A percentile compares a stretch with the other conserved stretches of the same genome.
phyloP scores from a whole-genome alignment of 306 rosid species.

The Castanea mollissima region DNA sequence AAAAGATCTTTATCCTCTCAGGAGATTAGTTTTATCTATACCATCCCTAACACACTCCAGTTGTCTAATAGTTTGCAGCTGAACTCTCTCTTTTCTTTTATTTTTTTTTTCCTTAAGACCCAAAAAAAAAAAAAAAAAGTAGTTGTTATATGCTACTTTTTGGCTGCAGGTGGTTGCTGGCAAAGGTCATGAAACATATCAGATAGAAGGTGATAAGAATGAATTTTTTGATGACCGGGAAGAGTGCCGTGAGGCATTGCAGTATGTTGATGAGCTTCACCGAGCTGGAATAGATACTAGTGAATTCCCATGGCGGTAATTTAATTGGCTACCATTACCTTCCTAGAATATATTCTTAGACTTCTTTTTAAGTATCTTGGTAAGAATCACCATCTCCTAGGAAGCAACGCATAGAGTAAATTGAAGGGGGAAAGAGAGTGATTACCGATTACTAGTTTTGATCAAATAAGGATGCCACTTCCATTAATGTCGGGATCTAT shows the following conservation, averaged over 20 bases:
- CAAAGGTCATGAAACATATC: conserved; percentile 86
- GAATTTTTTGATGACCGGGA: conserved; percentile 89
- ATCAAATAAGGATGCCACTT: background rate
- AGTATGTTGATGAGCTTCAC: conserved; percentile 93
- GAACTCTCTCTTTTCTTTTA: background rate
- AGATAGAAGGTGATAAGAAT: conserved; percentile 70
- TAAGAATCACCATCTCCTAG: background rate
- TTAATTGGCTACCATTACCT: background rate
- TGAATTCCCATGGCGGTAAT: conserved; percentile 98
- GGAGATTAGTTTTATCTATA: background rate
- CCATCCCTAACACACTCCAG: background rate
- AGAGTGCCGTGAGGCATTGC: conserved; percentile 97
- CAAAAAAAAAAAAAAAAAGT: background rate
- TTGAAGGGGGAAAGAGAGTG: background rate
- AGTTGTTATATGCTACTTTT: conserved; percentile 10
- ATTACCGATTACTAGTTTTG: background rate
- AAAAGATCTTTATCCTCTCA: background rate
- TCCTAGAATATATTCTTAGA: background rate
- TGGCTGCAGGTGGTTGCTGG: conserved; percentile 84
- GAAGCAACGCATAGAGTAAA: background rate
- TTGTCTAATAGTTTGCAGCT: background rate
- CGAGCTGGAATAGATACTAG: conserved; percentile 96
- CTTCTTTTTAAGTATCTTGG: background rate
- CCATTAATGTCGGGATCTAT: background rate
- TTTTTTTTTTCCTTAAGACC: background rate